These are phyloP conservation scores for Decorospora gaudefroyi DNA, from an alignment of 2,329 filamentous ascomycete species.

Conservation along the genomic window DNA sequence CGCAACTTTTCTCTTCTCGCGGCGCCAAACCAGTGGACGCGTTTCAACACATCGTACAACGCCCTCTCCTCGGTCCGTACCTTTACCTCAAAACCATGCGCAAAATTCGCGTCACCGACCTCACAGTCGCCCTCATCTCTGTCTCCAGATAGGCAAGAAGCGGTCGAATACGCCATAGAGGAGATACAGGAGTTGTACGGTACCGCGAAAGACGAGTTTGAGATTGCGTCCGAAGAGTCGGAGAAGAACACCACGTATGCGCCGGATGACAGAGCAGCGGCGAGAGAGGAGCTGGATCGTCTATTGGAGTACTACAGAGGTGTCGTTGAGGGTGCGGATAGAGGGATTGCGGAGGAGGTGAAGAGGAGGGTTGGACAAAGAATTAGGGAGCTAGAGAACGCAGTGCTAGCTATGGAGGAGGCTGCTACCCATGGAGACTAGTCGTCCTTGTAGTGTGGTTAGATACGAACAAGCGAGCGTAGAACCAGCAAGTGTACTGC, in stretches of 20 bases:
- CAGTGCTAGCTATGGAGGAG: constrained; percentile 58
- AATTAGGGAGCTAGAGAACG: constrained; percentile 59
- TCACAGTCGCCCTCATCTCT: constrained; percentile 11
- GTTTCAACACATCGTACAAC: constrained; percentile 37
- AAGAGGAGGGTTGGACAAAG: constrained; percentile 56
- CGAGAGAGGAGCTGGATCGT: constrained; percentile 57
- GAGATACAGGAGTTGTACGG: constrained; percentile 47
- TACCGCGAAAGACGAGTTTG: constrained; percentile 52
- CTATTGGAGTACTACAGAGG: constrained; percentile 55
- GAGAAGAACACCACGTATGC: constrained; percentile 61
- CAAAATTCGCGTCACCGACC: constrained; percentile 10
- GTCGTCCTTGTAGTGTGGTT: no score
- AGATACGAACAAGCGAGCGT: no score
- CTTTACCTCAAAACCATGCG: constrained; percentile 26
- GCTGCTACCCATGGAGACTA: constrained; percentile 56
- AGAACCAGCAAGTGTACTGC: no score
- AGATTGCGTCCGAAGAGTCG: constrained; percentile 58
- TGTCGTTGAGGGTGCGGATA: constrained; percentile 49
- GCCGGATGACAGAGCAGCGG: constrained; percentile 58
- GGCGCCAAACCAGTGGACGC: constrained; percentile 39
- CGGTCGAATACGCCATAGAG: constrained; percentile 41
- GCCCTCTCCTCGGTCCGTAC: constrained; percentile 41
- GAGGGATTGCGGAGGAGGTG: constrained; percentile 55
- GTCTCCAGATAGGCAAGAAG: constrained; percentile 27
- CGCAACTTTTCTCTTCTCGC: constrained; percentile 34